These are phyloP conservation scores for Trichoderma simmonsii DNA, from an alignment of 2,329 filamentous ascomycete species.

Conservation along the genomic window DNA sequence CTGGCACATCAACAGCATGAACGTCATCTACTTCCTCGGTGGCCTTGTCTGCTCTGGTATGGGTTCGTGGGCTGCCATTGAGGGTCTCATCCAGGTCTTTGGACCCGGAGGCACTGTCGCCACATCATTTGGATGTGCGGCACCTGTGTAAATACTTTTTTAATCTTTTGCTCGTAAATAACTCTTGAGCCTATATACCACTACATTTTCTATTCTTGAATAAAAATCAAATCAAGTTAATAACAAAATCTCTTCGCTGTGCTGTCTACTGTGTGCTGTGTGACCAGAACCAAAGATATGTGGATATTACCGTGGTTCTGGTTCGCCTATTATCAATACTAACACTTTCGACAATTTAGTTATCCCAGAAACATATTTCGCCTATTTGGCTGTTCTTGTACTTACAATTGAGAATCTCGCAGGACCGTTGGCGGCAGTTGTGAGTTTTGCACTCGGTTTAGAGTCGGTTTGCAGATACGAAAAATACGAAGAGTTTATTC, in stretches of 20 bases:
- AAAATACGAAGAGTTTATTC: slow-evolving; percentile 11
- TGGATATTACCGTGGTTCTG: background rate
- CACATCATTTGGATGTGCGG: slow-evolving; percentile 10
- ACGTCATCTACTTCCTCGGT: slow-evolving; percentile 13
- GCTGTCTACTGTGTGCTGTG: background rate
- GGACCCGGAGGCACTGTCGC: slow-evolving; percentile 13
- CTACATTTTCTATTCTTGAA: background rate
- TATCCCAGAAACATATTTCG: background rate
- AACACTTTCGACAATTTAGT: background rate
- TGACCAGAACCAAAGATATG: background rate
- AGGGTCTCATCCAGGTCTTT: slow-evolving; percentile 3
- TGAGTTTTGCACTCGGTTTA: background rate
- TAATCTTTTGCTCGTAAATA: slow-evolving; percentile 13
- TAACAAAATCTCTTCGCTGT: background rate
- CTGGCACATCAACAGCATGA: slow-evolving; percentile 6
- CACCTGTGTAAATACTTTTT: slow-evolving; percentile 13
- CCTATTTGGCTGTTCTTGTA: background rate
- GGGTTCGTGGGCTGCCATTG: slow-evolving; percentile 6
- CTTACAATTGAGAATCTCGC: background rate
- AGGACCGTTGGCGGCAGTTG: background rate
- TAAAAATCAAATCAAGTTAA: background rate
- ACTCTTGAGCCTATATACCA: slow-evolving; percentile 7
- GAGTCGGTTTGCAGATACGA: slow-evolving; percentile 2
- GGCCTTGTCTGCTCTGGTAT: slow-evolving; percentile 8
- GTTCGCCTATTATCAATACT: background rate